These are phyloP conservation scores for Trichoderma semiorbis DNA, from an alignment of 2,329 filamentous ascomycete species.

Conservation along the genomic window DNA sequence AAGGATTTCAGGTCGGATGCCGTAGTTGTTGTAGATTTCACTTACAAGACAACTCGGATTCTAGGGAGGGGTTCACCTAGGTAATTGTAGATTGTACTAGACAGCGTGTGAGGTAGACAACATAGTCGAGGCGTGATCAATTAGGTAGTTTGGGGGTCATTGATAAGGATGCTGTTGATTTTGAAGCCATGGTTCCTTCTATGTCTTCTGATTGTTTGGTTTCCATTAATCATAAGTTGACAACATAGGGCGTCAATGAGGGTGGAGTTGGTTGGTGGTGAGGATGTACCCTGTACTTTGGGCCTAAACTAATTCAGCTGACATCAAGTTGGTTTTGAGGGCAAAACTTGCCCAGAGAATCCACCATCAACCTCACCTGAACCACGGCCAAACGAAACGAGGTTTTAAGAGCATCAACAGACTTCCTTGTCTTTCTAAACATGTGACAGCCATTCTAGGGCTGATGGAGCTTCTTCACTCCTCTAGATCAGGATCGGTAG, in stretches of 20 bases:
- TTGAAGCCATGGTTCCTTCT: neutral
- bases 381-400: neutral
- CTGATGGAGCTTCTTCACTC: slow-evolving; percentile 19
- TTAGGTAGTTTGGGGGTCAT: neutral
- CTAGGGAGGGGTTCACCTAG: neutral
- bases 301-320: neutral
- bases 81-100: neutral
- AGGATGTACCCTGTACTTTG: neutral
- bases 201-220: neutral
- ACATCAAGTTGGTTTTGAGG: neutral
- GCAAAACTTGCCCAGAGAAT: neutral
- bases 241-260: neutral
- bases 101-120: neutral
- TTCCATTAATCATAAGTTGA: neutral
- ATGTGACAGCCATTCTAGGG: slow-evolving; percentile 9
- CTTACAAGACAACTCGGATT: neutral
- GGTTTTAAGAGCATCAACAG: neutral
- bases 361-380: neutral
- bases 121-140: neutral
- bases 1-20: neutral
- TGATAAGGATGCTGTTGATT: neutral
- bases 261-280: neutral
- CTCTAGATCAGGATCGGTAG: neutral
- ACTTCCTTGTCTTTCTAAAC: neutral
- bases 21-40: neutral